Evolutionary conservation across 2,329 filamentous ascomycete species (phyloP).

Genomic region (Aspergillus persii): DNA sequence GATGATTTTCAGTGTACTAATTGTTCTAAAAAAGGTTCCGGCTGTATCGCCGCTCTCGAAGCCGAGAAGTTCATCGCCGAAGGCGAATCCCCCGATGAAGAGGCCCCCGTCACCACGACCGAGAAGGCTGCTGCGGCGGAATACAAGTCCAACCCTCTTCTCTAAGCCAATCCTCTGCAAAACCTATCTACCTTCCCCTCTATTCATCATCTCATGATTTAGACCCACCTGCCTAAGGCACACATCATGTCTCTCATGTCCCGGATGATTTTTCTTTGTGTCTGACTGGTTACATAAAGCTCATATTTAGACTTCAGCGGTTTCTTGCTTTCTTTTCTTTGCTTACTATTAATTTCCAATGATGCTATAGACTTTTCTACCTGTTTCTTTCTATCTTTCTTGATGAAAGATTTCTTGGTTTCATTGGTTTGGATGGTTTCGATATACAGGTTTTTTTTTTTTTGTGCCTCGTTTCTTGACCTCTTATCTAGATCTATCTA

Average conservation of each 20-base stretch:
- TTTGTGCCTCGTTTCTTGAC: too few species aligned
- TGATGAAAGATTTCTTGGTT: slow-evolving; percentile 1
- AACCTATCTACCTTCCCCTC: not conserved
- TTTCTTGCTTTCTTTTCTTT: slow-evolving; percentile 8
- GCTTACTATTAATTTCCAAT: not conserved
- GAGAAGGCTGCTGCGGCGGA: slow-evolving; percentile 39
- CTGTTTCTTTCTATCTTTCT: slow-evolving; percentile 5
- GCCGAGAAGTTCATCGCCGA: slow-evolving; percentile 92
- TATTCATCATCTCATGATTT: not conserved
- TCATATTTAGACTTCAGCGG: slow-evolving; percentile 18
- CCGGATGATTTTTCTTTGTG: slow-evolving; percentile 14
- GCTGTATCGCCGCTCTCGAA: slow-evolving; percentile 92
- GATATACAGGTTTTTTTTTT: too few species aligned
- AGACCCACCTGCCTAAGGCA: not conserved
- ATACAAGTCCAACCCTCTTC: slow-evolving; percentile 63
- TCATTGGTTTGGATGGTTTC: not conserved
- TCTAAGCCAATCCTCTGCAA: slow-evolving; percentile 44
- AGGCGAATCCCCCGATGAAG: slow-evolving; percentile 55
- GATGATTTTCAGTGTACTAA: slow-evolving; percentile 22
- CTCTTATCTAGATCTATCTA: too few species aligned
- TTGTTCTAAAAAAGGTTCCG: slow-evolving; percentile 61
- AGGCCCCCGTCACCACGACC: slow-evolving; percentile 29
- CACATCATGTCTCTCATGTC: not conserved
- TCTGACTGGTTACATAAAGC: slow-evolving; percentile 2
- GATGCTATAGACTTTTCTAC: slow-evolving; percentile 1